These are phyloP conservation scores for Aspergillus floridensis DNA, from an alignment of 2,329 filamentous ascomycete species.

Conservation along the genomic window DNA sequence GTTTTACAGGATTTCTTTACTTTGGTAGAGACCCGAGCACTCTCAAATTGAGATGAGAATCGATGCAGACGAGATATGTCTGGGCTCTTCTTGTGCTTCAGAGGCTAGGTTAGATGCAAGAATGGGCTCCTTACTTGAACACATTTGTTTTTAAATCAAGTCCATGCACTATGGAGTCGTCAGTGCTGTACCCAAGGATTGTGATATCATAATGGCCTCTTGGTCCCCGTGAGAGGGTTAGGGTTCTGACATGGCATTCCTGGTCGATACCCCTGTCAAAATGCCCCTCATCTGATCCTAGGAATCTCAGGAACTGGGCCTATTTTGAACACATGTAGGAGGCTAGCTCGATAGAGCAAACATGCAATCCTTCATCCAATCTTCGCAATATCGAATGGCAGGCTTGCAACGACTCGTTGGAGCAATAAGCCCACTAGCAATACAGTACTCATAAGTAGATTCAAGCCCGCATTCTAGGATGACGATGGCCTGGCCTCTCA, in stretches of 20 bases:
- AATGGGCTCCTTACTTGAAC: background rate
- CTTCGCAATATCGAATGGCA: too few species aligned
- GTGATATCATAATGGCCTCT: slow-evolving; percentile 2
- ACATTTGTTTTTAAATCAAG: background rate
- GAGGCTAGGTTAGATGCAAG: background rate
- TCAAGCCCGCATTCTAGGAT: too few species aligned
- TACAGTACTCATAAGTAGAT: too few species aligned
- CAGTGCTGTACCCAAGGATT: background rate
- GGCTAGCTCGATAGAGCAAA: too few species aligned
- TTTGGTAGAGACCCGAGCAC: background rate
- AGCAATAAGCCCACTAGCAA: too few species aligned
- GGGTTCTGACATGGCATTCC: slow-evolving; percentile 14
- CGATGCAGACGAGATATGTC: background rate
- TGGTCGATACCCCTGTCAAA: background rate
- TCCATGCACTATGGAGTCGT: background rate
- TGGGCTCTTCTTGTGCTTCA: background rate
- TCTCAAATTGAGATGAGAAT: background rate
- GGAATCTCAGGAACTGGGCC: background rate
- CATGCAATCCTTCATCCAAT: too few species aligned
- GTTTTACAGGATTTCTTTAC: background rate
- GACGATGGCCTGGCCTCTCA: too few species aligned
- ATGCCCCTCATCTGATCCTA: background rate
- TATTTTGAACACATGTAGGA: background rate
- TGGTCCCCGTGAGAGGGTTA: background rate
- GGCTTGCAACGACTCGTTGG: too few species aligned